Evolutionary conservation across 1,284 basidiomycete species (phyloP).

Genomic region (Leccinum pallidistipes): DNA sequence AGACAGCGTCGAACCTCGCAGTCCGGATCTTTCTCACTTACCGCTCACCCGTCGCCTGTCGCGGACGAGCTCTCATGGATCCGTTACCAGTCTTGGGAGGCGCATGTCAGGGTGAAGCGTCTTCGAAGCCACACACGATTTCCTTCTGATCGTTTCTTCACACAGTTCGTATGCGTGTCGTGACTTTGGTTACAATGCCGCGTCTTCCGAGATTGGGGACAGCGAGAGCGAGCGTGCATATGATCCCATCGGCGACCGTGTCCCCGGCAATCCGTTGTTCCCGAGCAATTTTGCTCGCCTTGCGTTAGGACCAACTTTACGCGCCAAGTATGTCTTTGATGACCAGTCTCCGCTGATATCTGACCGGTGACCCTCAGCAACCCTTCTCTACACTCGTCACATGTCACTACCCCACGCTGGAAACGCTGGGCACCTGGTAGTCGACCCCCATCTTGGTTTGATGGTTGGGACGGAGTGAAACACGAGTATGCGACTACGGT

Average conservation of each 20-base stretch:
- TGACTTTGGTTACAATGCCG: constrained; percentile 9
- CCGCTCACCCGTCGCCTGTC: constrained; percentile 28
- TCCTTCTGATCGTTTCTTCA: constrained; percentile 3
- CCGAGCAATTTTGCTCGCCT: constrained; percentile 65
- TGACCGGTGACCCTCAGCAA: constrained; percentile 21
- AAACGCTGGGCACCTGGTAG: constrained; percentile 31
- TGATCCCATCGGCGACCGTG: constrained; percentile 50
- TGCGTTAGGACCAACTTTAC: constrained; percentile 55
- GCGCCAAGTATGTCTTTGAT: constrained; percentile 45
- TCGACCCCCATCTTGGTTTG: constrained; percentile 35
- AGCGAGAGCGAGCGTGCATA: constrained; percentile 34
- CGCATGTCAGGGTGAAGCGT: constrained; percentile 24
- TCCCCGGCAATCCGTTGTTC: constrained; percentile 64
- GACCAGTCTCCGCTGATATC: background rate
- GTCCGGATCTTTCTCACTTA: constrained; percentile 16
- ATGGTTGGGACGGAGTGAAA: constrained; percentile 29
- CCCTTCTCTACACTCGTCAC: constrained; percentile 22
- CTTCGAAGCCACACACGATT: background rate
- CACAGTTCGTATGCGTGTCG: constrained; percentile 22
- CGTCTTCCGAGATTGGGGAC: constrained; percentile 29
- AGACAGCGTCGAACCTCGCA: constrained; percentile 27
- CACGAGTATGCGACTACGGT: constrained; percentile 36
- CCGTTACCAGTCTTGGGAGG: constrained; percentile 20
- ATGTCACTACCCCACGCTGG: constrained; percentile 22
- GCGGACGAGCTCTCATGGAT: constrained; percentile 32